Base-by-base conservation (phyloP, 2,329 filamentous ascomycete genomes). In the Colletotrichum falcatum region DNA sequence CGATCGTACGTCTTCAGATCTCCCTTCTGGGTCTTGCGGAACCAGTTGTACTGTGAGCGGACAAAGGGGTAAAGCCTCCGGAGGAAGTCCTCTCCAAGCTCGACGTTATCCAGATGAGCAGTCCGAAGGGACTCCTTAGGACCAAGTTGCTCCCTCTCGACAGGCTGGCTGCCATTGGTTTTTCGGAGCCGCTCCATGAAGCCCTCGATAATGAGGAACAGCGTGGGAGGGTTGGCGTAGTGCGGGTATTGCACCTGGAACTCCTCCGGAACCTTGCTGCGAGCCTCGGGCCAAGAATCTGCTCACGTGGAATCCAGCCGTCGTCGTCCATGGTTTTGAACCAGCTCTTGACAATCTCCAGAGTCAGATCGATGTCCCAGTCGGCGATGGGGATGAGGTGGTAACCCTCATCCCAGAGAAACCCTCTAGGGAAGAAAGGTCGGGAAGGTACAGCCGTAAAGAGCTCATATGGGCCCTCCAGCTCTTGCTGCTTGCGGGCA, bases 401-500 rank as follows among this genome's bases (percentile, higher is more conserved):
- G 82, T 98, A 99, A 0, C 96, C 96, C 80, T 99, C 96, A 76
- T 99, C 96, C 96, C 96, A 99, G 5, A 98, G 86, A 79, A 99
- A 99, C 0, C 96, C 96, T 72, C 96, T 89, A 1, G 96, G 96
- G 82, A 99, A 99, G 84, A 99, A 99, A 0, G 96, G 93, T 5
- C 96, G 87, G 11, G 95, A 98, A 0, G 96, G 96, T 66, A 98
- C 91, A 76, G 91, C 94, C 8, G 95, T 97, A 79, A 95, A 98
- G 2, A 99, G 88, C 79, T 97, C 94, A 65, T 91, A 93, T 1
- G 95, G 94, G 0, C 94, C 94, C 77, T 97, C 94, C 0, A 91
- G 81, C 70, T 89, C 85, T 73, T 94, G 90, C 73, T 89, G 82
- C 65, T 89, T 90, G 70, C 90, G 89, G 30, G 85, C 87, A 68